Evolutionary conservation across 768 basidiomycete species (phyloP), one percentile per base, ranked within the genome.

Genomic region (Floccularia luteovirens): DNA sequence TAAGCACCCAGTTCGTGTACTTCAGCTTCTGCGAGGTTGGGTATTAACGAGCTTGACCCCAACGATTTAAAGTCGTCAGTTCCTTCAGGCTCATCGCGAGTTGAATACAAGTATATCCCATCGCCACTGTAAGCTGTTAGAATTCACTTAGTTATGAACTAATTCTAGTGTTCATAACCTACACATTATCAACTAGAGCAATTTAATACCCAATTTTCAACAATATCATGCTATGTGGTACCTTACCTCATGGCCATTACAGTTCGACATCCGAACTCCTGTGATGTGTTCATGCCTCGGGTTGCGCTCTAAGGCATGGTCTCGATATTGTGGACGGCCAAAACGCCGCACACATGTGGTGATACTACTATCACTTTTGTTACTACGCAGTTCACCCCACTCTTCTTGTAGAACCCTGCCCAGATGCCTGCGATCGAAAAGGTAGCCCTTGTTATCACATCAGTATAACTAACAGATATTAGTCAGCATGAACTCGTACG

Each of bases 331-430:
- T 3, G 55, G 49, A 39, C 82, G 65, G 8, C 85, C 89, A 55
- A 92, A 88, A 22, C 79, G 75, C 41, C 90, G 73, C 14, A 92
- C 86, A 54, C 90, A 92, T 8, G 82, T 82, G 2, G 85, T 85
- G 34, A 80, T 53, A 32, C 72, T 73, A 64, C 63, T 51, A 17
- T 66, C 50, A n/a, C n/a, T n/a, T n/a, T n/a, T n/a, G 14, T 52
- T 47, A 24, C 48, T 54, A 4, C 71, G 70, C 11, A 74, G 61
- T 42, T 69, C 59, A 11, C 88, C 88, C 86, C 87, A 89, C 50
- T 87, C 79, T 35, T 73, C 74, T 42, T 64, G 58, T 31, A 88
- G 60, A 23, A 67, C 61, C 8, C 79, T 74, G 5, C 79, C 77
- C 12, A 74, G 60, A 49, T 88, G 81, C 35, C 90, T 71, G 39